phyloP scores from a whole-genome alignment of 1,139 yeast genomes.

The Hyphopichia fennica region DNA sequence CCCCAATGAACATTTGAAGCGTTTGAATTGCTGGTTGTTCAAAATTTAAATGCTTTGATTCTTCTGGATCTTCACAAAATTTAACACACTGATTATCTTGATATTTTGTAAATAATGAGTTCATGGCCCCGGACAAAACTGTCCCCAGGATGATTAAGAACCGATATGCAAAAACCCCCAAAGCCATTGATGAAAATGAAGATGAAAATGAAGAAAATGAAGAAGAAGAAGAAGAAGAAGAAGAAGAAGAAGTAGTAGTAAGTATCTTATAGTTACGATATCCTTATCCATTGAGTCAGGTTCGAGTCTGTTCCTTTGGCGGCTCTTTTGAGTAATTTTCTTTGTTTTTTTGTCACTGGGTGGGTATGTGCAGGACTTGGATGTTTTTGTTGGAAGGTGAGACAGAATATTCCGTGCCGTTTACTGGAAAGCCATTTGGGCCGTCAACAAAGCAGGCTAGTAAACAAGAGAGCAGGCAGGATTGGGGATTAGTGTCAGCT shows the following conservation, averaged over 20 bases:
- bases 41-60: conserved; percentile 44
- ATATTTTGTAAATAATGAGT: conserved; percentile 72
- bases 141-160: conserved; percentile 45
- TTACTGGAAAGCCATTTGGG: too few species aligned
- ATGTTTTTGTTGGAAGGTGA: too few species aligned
- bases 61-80: conserved; percentile 50
- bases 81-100: conserved; percentile 77
- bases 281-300: too few species aligned
- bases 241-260: too few species aligned
- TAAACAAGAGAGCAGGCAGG: too few species aligned
- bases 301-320: neutral
- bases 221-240: neutral
- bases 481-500: too few species aligned
- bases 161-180: conserved; percentile 2
- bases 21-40: conserved; percentile 84
- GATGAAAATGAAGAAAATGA: neutral
- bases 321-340: neutral
- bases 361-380: too few species aligned
- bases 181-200: neutral
- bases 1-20: conserved; percentile 81
- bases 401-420: too few species aligned
- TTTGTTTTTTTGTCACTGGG: too few species aligned
- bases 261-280: too few species aligned
- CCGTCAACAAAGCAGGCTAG: too few species aligned
- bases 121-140: conserved; percentile 68